Evolutionary conservation across 78 protist genomes (phyloP).

Genomic region (Trichosphaerium sp.): DNA sequence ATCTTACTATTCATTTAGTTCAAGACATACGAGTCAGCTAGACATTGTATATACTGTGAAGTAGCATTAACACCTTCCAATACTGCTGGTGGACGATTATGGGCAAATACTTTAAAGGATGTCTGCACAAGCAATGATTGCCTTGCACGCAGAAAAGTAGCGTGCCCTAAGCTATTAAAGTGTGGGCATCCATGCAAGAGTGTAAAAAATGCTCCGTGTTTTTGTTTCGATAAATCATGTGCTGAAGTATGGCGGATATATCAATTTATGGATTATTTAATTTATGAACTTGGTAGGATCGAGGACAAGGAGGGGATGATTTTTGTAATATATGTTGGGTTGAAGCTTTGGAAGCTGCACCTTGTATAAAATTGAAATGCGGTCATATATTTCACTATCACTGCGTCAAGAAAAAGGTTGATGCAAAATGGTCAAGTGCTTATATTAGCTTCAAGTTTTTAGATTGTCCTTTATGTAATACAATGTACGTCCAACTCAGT

Average conservation of each 20-base stretch:
- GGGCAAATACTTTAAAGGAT: too few species aligned
- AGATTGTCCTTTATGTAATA: slow-evolving; percentile 22
- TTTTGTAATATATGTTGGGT: slow-evolving; percentile 10
- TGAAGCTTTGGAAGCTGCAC: not conserved
- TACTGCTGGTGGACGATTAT: too few species aligned
- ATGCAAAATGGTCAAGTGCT: not conserved
- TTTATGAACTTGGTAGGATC: not conserved
- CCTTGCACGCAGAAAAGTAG: too few species aligned
- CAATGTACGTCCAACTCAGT: too few species aligned
- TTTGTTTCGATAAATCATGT: not conserved
- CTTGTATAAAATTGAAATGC: not conserved
- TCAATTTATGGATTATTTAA: too few species aligned
- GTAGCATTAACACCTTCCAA: too few species aligned
- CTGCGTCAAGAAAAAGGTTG: not conserved
- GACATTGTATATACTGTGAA: slow-evolving; percentile 47
- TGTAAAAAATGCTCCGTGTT: not conserved
- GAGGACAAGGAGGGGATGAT: not conserved
- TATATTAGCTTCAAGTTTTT: not conserved
- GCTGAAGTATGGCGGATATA: too few species aligned
- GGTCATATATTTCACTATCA: slow-evolving; percentile 18
- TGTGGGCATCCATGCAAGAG: too few species aligned
- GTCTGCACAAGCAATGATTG: too few species aligned
- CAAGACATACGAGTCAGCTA: slow-evolving; percentile 10
- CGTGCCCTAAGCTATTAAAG: too few species aligned
- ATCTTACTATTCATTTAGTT: too few species aligned